Percentiles rank a stretch among this genome's conserved stretches.
Evolutionary conservation across 495 filamentous ascomycete genomes (phyloP).

Genomic region (Penicillium cataractarum): DNA sequence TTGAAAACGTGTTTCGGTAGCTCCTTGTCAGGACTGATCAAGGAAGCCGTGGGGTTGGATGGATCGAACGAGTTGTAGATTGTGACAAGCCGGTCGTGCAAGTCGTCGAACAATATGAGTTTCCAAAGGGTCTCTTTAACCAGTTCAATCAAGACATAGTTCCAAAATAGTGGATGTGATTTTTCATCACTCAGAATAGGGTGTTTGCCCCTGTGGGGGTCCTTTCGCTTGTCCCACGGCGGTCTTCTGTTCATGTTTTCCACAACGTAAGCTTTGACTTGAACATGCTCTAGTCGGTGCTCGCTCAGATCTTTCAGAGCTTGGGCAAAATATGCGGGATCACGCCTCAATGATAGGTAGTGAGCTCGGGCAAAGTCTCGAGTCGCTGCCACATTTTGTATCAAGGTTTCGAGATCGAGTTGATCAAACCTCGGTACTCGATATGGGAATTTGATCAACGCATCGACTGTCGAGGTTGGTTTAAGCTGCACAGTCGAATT

Average conservation of each 20-base stretch:
- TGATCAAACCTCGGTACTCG: not conserved
- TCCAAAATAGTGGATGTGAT: not conserved
- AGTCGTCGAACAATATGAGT: not conserved
- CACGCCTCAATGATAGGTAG: not conserved
- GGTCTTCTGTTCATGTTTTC: not conserved
- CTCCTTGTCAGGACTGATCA: not conserved
- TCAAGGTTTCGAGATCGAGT: not conserved
- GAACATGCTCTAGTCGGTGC: not conserved
- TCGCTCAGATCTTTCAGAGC: not conserved
- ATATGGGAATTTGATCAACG: not conserved
- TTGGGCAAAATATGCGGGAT: not conserved
- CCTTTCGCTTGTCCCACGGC: too few species aligned
- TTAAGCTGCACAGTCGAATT: not conserved
- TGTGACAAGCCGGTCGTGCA: not conserved
- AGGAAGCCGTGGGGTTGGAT: not conserved
- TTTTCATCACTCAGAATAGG: not conserved
- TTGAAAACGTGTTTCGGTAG: not conserved
- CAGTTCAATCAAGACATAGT: not conserved
- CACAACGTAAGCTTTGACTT: not conserved
- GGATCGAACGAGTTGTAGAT: not conserved
- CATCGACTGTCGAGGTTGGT: not conserved
- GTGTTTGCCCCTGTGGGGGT: not conserved
- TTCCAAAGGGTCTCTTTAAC: not conserved
- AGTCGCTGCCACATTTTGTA: not conserved
- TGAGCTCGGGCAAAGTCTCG: not conserved